These are phyloP conservation scores for Labyrinthula sp. DNA, from an alignment of 352 stramenopile species.

Conservation along the genomic window DNA sequence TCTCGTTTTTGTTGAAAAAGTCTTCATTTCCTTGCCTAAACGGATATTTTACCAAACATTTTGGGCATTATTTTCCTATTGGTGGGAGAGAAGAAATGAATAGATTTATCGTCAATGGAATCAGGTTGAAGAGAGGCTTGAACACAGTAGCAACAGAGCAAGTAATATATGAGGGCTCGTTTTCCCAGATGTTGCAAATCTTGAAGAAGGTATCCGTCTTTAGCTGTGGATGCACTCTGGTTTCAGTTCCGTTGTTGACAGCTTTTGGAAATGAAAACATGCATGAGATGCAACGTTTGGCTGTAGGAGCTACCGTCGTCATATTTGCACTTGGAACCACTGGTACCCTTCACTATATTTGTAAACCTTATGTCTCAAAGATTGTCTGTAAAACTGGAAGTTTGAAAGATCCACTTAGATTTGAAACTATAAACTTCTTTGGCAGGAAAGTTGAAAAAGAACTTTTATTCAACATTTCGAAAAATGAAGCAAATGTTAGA, in stretches of 20 bases:
- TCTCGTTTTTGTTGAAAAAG: too few species aligned
- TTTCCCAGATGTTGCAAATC: conserved; percentile 13
- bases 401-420: conserved; percentile 20
- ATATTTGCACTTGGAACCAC: conserved; percentile 25
- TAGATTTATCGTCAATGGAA: too few species aligned
- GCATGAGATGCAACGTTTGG: conserved; percentile 7
- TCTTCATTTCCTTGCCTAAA: too few species aligned
- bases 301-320: conserved; percentile 15
- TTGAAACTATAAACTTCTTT: conserved; percentile 21
- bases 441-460: conserved; percentile 5
- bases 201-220: conserved; percentile 27
- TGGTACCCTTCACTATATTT: conserved; percentile 9
- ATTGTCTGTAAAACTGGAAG: too few species aligned
- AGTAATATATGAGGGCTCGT: conserved; percentile 27
- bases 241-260: conserved; percentile 13
- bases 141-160: too few species aligned
- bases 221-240: conserved; percentile 23
- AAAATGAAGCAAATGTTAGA: too few species aligned
- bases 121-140: too few species aligned
- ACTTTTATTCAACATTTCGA: conserved; percentile 10
- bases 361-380: conserved; percentile 17
- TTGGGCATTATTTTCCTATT: too few species aligned
- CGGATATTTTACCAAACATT: too few species aligned
- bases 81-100: too few species aligned
- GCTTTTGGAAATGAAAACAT: conserved; percentile 25